These are phyloP conservation scores for Microbotryum violaceum DNA, from an alignment of 1,284 basidiomycete genomes.

Conservation along the genomic window DNA sequence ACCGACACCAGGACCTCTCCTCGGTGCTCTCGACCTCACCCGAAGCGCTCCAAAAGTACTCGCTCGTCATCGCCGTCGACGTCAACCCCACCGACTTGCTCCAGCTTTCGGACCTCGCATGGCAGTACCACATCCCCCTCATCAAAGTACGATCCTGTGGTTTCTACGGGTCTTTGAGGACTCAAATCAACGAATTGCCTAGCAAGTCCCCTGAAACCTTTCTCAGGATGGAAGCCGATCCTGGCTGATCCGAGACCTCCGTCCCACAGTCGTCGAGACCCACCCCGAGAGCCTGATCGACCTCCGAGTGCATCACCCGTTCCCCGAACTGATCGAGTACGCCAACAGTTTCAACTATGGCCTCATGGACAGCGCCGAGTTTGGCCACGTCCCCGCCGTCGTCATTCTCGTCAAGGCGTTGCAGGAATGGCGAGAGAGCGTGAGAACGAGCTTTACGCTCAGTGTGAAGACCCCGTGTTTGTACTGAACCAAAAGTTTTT, in stretches of 20 bases:
- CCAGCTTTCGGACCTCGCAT: conserved; percentile 46
- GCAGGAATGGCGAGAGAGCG: conserved; percentile 66
- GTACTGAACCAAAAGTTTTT: neutral
- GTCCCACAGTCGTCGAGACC: conserved; percentile 69
- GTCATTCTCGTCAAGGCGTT: conserved; percentile 75
- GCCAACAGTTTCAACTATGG: conserved; percentile 63
- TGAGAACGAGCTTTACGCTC: conserved; percentile 41
- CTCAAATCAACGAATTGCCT: conserved; percentile 77
- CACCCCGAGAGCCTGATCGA: conserved; percentile 66
- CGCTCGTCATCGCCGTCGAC: conserved; percentile 79
- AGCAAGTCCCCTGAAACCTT: conserved; percentile 49
- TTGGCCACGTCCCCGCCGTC: conserved; percentile 78
- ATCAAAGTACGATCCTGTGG: conserved; percentile 73
- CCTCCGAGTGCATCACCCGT: conserved; percentile 79
- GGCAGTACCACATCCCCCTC: conserved; percentile 53
- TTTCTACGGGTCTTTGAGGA: conserved; percentile 76
- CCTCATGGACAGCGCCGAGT: conserved; percentile 71
- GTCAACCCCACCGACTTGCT: conserved; percentile 45
- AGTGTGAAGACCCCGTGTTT: neutral
- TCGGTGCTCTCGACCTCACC: conserved; percentile 33
- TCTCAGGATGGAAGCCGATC: neutral
- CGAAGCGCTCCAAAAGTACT: conserved; percentile 53
- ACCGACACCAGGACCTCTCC: conserved; percentile 12
- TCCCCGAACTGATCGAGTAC: conserved; percentile 68
- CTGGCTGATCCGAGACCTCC: neutral